Evolutionary conservation across 2,329 filamentous ascomycete genomes (phyloP).

Genomic region (Aspergillus ibericus): DNA sequence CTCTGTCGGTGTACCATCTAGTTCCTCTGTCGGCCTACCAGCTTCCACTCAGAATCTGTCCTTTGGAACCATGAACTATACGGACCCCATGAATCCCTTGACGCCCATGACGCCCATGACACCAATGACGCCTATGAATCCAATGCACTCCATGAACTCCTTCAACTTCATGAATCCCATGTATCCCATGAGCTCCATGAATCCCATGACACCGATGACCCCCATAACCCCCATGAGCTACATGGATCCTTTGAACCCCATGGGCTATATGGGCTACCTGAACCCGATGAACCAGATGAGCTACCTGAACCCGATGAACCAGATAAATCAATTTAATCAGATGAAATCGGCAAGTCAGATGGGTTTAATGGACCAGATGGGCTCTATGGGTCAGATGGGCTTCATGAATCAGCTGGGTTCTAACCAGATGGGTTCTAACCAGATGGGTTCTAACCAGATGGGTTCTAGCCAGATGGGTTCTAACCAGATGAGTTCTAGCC

Average conservation of each 20-base stretch:
- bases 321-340: too few species aligned
- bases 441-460: background rate
- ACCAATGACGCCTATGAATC: background rate
- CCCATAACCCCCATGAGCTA: background rate
- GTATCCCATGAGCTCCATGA: background rate
- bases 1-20: background rate
- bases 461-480: too few species aligned
- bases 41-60: background rate
- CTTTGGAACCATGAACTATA: background rate
- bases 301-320: background rate
- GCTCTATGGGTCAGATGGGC: background rate
- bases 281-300: background rate
- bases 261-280: background rate
- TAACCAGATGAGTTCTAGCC: too few species aligned
- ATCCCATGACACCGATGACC: background rate
- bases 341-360: too few species aligned
- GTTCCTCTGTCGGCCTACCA: background rate
- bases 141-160: background rate
- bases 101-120: background rate
- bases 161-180: background rate
- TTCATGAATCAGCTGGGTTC: background rate
- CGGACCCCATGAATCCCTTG: background rate
- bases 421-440: background rate
- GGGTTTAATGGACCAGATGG: too few species aligned
- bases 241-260: background rate